Evolutionary conservation across 495 filamentous ascomycete genomes (phyloP).

Genomic region (Darksidea phi): DNA sequence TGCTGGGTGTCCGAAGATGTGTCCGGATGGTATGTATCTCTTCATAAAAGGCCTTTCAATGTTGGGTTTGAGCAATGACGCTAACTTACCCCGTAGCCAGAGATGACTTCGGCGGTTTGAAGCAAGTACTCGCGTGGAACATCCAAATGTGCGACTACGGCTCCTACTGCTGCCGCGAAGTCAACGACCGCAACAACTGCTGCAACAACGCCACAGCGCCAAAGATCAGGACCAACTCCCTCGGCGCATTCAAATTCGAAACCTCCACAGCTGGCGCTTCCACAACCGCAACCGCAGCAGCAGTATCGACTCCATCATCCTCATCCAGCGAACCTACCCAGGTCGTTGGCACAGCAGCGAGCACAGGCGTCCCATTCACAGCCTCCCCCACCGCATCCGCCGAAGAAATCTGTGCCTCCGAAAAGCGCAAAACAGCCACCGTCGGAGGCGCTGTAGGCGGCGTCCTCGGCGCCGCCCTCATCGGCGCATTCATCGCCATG

Average conservation of each 20-base stretch:
- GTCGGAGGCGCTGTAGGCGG: constrained; percentile 23
- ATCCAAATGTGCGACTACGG: constrained; percentile 29
- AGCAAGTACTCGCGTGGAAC: constrained; percentile 15
- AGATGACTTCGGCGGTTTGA: constrained; percentile 13
- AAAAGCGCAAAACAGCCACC: constrained; percentile 9
- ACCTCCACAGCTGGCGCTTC: constrained; percentile 14
- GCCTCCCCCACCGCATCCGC: neutral
- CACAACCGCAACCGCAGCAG: neutral
- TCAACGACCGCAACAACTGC: constrained; percentile 15
- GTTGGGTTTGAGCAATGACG: neutral
- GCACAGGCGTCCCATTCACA: neutral
- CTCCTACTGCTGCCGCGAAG: constrained; percentile 26
- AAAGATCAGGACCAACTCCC: constrained; percentile 5
- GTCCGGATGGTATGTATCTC: constrained; percentile 21
- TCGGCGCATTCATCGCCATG: constrained; percentile 3
- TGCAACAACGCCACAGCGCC: constrained; percentile 22
- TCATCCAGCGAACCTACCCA: neutral
- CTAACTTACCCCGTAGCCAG: constrained; percentile 3
- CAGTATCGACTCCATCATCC: neutral
- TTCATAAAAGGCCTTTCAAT: too few species aligned
- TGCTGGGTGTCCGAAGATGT: constrained; percentile 21
- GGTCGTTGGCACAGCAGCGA: constrained; percentile 8
- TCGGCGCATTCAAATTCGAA: constrained; percentile 17
- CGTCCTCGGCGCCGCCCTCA: constrained; percentile 5
- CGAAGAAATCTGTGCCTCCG: neutral